phyloP scores from a whole-genome alignment of 164 flowering plant species.

The Liriodendron chinense region DNA sequence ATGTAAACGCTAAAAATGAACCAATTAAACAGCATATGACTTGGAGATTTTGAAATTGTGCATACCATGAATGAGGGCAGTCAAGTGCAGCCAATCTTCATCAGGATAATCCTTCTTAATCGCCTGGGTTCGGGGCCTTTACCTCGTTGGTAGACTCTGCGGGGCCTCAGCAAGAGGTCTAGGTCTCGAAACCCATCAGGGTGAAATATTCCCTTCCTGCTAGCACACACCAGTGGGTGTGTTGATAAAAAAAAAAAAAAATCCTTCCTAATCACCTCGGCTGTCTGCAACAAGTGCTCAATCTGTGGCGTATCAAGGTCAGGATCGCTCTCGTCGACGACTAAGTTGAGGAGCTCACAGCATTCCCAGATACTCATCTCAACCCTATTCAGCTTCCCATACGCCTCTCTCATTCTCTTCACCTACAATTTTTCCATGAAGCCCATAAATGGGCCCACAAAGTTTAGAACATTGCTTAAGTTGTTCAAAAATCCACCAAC shows the following conservation, averaged over 20 bases:
- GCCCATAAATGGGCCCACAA: not conserved
- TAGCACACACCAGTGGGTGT: too few species aligned
- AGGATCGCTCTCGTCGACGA: conserved; percentile 46
- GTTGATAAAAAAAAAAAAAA: too few species aligned
- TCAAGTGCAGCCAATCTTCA: conserved; percentile 46
- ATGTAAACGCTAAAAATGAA: not conserved
- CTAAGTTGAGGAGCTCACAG: conserved; percentile 42
- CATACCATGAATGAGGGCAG: conserved; percentile 45
- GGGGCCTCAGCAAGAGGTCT: too few species aligned
- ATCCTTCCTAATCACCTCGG: conserved; percentile 42
- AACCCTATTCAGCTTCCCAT: conserved; percentile 30
- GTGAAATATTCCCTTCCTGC: too few species aligned
- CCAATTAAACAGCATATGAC: not conserved
- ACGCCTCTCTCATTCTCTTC: conserved; percentile 32
- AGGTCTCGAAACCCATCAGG: too few species aligned
- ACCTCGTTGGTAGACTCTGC: too few species aligned
- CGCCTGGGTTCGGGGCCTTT: too few species aligned
- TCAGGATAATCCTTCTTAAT: conserved; percentile 40
- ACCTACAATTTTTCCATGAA: conserved; percentile 16
- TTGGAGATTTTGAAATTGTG: too few species aligned
- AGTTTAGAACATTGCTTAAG: not conserved
- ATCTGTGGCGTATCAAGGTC: conserved; percentile 48
- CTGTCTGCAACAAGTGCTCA: conserved; percentile 40
- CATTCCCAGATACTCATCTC: conserved; percentile 49
- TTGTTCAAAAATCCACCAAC: not conserved